These are phyloP conservation scores for Colletotrichum destructivum DNA, from an alignment of 2,329 filamentous ascomycete genomes.

Conservation along the genomic window DNA sequence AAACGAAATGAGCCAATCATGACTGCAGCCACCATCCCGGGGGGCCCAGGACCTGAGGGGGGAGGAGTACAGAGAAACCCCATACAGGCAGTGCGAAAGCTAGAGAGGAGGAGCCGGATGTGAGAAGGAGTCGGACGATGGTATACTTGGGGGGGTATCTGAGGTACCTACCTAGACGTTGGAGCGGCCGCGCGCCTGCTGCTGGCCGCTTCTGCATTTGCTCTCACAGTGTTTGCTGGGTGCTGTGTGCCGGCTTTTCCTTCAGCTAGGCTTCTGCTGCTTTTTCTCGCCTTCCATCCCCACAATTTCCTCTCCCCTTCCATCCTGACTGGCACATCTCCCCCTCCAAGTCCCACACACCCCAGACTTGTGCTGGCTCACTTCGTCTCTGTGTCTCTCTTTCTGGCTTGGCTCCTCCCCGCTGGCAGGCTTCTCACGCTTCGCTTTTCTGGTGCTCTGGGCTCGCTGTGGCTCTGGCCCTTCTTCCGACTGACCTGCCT, in stretches of 20 bases:
- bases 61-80: too few relatives aligned
- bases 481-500: conserved; percentile 19
- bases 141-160: too few relatives aligned
- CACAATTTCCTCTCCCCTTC: conserved; percentile 43
- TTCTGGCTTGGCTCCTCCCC: background rate
- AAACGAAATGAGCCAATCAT: conserved; percentile 18
- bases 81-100: background rate
- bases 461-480: conserved; percentile 12
- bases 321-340: conserved; percentile 43
- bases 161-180: too few relatives aligned
- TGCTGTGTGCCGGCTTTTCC: background rate
- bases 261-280: conserved; percentile 34
- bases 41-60: background rate
- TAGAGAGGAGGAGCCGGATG: background rate
- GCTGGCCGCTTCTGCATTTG: conserved; percentile 18
- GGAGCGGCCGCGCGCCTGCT: conserved; percentile 25
- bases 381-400: conserved; percentile 11
- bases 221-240: background rate
- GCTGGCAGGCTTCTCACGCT: conserved; percentile 1
- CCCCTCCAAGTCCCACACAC: conserved; percentile 27
- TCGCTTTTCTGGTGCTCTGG: conserved; percentile 4
- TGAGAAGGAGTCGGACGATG: background rate
- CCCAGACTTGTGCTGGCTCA: conserved; percentile 13
- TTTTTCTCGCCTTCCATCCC: conserved; percentile 48
- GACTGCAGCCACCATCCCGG: conserved; percentile 19